Conservation (phyloP, 345 rosid species). For the Euphorbia lathyris region DNA sequence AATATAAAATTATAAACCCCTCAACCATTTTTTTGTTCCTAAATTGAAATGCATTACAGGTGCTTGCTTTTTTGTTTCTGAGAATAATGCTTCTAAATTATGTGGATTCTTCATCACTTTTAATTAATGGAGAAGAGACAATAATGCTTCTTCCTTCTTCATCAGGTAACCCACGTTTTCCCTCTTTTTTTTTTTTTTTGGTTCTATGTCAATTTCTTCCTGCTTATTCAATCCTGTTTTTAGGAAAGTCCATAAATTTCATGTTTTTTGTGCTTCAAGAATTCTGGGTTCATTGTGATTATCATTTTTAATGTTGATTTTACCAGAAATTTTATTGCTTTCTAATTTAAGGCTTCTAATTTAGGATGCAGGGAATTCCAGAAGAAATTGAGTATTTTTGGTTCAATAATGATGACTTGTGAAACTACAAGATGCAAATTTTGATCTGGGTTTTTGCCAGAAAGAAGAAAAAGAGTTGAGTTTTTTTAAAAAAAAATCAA, state of each 20-base stretch:
- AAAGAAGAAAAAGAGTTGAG: constrained; percentile 18
- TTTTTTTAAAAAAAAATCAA: background rate
- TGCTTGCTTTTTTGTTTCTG: background rate
- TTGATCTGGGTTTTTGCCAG: constrained; percentile 40
- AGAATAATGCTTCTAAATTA: background rate
- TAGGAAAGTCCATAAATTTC: background rate
- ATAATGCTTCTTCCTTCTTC: constrained; percentile 27
- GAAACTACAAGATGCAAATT: constrained; percentile 23
- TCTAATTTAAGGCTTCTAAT: constrained; percentile 21
- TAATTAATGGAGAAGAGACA: constrained; percentile 25
- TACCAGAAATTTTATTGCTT: background rate
- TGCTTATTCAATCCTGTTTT: background rate
- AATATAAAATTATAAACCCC: background rate
- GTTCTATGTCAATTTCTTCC: background rate
- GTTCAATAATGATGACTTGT: constrained; percentile 6
- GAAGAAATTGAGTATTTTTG: background rate
- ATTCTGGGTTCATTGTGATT: constrained; percentile 2
- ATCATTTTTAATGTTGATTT: background rate
- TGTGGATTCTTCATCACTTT: constrained; percentile 26
- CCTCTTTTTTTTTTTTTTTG: background rate
- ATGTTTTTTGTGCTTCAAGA: background rate
- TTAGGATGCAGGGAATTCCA: constrained; percentile 15
- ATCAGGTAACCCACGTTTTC: constrained; percentile 28
- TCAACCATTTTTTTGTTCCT: background rate
- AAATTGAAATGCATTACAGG: constrained; percentile 13